A percentile compares a stretch with the other conserved stretches of the same genome.
Evolutionary conservation across 1,284 basidiomycete genomes (phyloP).

Genomic region (Phenoliferia sp.): DNA sequence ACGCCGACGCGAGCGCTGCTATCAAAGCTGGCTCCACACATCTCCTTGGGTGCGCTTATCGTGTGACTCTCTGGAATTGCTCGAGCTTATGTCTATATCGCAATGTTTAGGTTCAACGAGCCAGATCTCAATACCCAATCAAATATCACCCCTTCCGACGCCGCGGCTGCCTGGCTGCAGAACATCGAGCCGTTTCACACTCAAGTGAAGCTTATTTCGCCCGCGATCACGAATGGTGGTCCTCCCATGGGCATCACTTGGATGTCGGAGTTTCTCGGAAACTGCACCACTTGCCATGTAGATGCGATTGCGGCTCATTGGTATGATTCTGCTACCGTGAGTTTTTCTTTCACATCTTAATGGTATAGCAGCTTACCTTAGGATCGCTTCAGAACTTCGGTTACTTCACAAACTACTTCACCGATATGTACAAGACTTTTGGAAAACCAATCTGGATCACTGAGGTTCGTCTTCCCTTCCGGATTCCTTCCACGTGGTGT

Average conservation of each 20-base stretch:
- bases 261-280: constrained; percentile 13
- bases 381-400: constrained; percentile 15
- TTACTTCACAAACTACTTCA: constrained; percentile 23
- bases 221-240: constrained; percentile 11
- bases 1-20: background rate
- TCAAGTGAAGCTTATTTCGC: constrained; percentile 8
- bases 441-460: constrained; percentile 25
- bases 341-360: background rate
- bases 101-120: constrained; percentile 9
- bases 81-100: too few species aligned
- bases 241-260: constrained; percentile 9
- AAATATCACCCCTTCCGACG: constrained; percentile 17
- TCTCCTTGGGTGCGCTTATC: constrained; percentile 3
- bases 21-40: constrained; percentile 3
- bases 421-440: background rate
- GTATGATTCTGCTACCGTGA: background rate
- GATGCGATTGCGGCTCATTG: constrained; percentile 13
- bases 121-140: constrained; percentile 5
- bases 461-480: constrained; percentile 4
- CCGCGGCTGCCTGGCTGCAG: constrained; percentile 22
- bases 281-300: constrained; percentile 17
- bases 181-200: constrained; percentile 9
- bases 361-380: background rate
- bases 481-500: background rate
- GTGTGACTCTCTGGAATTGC: background rate